Conservation (phyloP, 768 basidiomycete genomes). For the Tremella mesenterica region DNA sequence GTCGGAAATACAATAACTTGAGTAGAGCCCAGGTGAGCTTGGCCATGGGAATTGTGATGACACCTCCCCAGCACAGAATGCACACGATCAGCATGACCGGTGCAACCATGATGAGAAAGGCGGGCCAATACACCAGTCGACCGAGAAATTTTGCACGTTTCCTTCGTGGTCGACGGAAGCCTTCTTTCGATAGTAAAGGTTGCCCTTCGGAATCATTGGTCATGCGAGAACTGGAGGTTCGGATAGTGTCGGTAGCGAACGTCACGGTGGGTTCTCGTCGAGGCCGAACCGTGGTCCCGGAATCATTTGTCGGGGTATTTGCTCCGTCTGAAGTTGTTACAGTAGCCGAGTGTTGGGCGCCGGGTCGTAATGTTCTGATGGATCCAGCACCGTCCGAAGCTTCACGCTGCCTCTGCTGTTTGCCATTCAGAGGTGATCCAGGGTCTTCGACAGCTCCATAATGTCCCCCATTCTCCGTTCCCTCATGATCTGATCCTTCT, state of each 20-base stretch:
- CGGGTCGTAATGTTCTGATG: constrained; percentile 17
- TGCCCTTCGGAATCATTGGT: constrained; percentile 23
- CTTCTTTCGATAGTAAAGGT: constrained; percentile 18
- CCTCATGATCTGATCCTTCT: too few species aligned
- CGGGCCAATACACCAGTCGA: constrained; percentile 70
- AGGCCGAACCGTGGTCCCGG: constrained; percentile 1
- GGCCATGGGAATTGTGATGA: constrained; percentile 96
- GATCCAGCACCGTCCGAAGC: constrained; percentile 29
- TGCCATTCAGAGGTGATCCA: not conserved
- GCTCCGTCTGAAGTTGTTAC: not conserved
- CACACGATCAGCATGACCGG: constrained; percentile 83
- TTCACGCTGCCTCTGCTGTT: constrained; percentile 11
- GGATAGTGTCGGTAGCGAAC: constrained; percentile 32
- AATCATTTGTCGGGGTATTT: not conserved
- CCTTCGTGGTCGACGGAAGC: constrained; percentile 33
- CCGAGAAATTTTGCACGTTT: constrained; percentile 50
- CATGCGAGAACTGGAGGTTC: constrained; percentile 14
- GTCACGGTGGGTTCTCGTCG: constrained; percentile 42
- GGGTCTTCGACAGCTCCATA: constrained; percentile 11
- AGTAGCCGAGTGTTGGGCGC: not conserved
- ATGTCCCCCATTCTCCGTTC: constrained; percentile 38
- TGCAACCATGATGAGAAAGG: constrained; percentile 67
- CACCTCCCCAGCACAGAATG: constrained; percentile 84
- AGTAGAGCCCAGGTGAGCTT: constrained; percentile 93
- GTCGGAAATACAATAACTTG: constrained; percentile 66